These are phyloP conservation scores for Amborella trichopoda DNA, from an alignment of 164 flowering plant genomes.

Conservation along the genomic window DNA sequence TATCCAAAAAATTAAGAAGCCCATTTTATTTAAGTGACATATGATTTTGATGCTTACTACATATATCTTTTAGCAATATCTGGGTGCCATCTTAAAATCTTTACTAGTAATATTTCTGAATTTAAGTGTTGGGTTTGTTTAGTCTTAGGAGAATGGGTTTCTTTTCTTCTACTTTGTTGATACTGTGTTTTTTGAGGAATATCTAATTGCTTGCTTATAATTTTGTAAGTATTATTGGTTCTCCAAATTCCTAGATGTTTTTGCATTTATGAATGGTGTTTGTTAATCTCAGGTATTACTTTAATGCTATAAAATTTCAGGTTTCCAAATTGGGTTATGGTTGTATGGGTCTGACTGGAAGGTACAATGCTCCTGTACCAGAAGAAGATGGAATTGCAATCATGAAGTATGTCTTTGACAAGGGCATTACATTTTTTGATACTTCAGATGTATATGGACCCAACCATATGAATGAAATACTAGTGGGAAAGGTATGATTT, in stretches of 20 bases:
- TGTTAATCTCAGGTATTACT: not conserved
- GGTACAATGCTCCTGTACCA: conserved; percentile 33
- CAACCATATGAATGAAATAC: conserved; percentile 36
- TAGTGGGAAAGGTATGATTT: conserved; percentile 39
- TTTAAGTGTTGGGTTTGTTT: not conserved
- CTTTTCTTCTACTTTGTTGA: not conserved
- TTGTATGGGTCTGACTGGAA: conserved; percentile 43
- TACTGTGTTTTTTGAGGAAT: not conserved
- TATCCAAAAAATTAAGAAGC: not conserved
- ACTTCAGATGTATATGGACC: conserved; percentile 50
- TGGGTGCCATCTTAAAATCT: not conserved
- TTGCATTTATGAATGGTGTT: not conserved
- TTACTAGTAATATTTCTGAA: not conserved
- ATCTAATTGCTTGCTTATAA: not conserved
- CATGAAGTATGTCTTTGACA: conserved; percentile 30
- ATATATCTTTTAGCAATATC: not conserved
- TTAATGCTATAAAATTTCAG: conserved; percentile 10
- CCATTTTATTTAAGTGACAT: not conserved
- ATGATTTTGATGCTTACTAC: not conserved
- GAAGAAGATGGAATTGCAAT: conserved; percentile 40
- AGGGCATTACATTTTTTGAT: conserved; percentile 61
- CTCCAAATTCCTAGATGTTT: not conserved
- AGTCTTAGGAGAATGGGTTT: not conserved
- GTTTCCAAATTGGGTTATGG: conserved; percentile 63
- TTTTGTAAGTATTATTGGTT: not conserved